phyloP scores from a whole-genome alignment of 164 flowering plant genomes.

The Echeveria elegans region DNA sequence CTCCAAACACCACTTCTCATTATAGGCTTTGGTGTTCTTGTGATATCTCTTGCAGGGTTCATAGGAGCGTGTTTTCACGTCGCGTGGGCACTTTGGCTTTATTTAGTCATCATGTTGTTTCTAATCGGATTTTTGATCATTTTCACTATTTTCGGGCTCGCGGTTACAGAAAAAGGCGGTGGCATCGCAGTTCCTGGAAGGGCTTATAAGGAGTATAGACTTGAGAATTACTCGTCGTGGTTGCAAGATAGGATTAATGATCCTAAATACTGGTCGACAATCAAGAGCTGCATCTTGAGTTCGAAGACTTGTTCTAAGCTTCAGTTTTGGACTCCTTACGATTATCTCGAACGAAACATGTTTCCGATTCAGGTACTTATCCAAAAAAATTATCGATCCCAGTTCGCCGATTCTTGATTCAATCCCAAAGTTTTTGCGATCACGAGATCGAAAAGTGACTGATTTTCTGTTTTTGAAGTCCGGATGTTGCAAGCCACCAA shows the following conservation, averaged over 20 bases:
- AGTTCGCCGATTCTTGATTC: too few relatives aligned
- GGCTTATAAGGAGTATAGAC: conserved; percentile 60
- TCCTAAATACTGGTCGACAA: conserved; percentile 50
- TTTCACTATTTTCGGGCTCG: conserved; percentile 69
- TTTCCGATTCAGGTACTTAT: conserved; percentile 74
- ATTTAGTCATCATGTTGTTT: conserved; percentile 62
- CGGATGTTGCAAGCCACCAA: conserved; percentile 97
- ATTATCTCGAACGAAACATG: conserved; percentile 64
- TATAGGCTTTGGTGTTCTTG: conserved; percentile 63
- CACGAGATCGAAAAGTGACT: too few relatives aligned
- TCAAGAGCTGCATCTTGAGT: conserved; percentile 64
- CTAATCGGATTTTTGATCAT: conserved; percentile 49
- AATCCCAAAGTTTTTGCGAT: too few relatives aligned
- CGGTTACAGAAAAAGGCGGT: conserved; percentile 63
- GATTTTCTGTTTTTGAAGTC: conserved; percentile 53
- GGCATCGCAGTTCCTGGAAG: conserved; percentile 53
- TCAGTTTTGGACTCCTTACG: conserved; percentile 69
- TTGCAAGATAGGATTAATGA: conserved; percentile 44
- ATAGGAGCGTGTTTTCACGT: conserved; percentile 87
- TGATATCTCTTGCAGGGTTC: conserved; percentile 81
- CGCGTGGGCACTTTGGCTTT: conserved; percentile 82
- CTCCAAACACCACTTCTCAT: conserved; percentile 79
- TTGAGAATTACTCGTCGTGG: conserved; percentile 69
- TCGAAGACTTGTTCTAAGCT: conserved; percentile 67
- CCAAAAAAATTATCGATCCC: too few relatives aligned